Evolutionary conservation across 768 basidiomycete genomes (phyloP).

Genomic region (Gyrodon lividus): DNA sequence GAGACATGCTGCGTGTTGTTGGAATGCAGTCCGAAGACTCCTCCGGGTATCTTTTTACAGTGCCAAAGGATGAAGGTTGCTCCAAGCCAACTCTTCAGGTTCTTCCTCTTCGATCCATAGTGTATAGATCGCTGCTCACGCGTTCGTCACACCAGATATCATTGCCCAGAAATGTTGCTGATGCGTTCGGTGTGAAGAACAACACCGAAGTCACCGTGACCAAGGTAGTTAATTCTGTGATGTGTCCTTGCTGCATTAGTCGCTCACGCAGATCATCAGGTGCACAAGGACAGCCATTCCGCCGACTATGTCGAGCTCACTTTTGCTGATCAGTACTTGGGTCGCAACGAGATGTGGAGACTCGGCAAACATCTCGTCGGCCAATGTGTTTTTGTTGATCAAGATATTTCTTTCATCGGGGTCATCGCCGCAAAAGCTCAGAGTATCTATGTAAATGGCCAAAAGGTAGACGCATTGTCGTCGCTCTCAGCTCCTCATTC

Average conservation of each 20-base stretch:
- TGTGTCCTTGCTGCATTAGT: constrained; percentile 5
- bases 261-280: constrained; percentile 40
- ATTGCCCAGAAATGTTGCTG: constrained; percentile 69
- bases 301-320: constrained; percentile 86
- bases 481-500: neutral
- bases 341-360: constrained; percentile 96
- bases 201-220: constrained; percentile 69
- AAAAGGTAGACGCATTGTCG: constrained; percentile 46
- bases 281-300: constrained; percentile 58
- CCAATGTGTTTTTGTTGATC: constrained; percentile 78
- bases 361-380: constrained; percentile 79
- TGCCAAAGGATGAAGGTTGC: constrained; percentile 60
- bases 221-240: constrained; percentile 45
- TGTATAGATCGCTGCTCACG: neutral
- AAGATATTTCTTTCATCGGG: constrained; percentile 85
- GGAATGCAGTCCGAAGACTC: constrained; percentile 39
- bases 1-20: constrained; percentile 65
- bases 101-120: neutral
- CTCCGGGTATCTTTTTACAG: constrained; percentile 60
- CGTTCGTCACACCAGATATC: constrained; percentile 53
- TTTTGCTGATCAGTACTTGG: constrained; percentile 94
- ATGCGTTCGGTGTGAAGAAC: constrained; percentile 68
- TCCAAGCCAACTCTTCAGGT: constrained; percentile 68
- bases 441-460: constrained; percentile 67
- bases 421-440: constrained; percentile 81